phyloP scores from a whole-genome alignment of 2,329 filamentous ascomycete genomes.

The Trichophaea hybrida region DNA sequence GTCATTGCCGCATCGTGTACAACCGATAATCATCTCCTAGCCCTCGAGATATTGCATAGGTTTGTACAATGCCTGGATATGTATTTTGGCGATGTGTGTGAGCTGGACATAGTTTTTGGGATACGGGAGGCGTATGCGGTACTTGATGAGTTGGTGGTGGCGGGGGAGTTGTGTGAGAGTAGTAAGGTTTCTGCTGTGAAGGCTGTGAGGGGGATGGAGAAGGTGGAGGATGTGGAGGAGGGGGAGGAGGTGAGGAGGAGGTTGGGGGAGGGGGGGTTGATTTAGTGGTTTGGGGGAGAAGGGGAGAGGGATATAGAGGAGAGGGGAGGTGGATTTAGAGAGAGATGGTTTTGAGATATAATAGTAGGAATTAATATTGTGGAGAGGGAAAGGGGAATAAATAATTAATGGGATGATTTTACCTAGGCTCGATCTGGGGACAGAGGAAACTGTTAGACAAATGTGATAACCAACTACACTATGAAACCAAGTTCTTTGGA shows the following conservation, averaged over 20 bases:
- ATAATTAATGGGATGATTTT: too few species aligned
- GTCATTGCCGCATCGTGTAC: conserved; percentile 95
- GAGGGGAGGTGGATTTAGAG: not conserved
- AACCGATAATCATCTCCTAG: conserved; percentile 93
- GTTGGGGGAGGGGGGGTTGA: not conserved
- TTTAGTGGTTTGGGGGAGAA: not conserved
- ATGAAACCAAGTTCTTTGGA: too few species aligned
- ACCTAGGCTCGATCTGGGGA: too few species aligned
- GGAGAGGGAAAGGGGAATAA: too few species aligned
- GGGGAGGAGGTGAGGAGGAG: not conserved
- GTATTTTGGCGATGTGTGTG: conserved; percentile 98
- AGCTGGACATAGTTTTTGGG: conserved; percentile 98
- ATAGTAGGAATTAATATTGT: too few species aligned
- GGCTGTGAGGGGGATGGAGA: not conserved
- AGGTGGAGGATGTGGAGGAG: not conserved
- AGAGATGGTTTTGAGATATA: too few species aligned
- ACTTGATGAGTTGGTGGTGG: conserved; percentile 83
- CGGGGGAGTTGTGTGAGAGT: conserved; percentile 94
- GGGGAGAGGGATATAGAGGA: not conserved
- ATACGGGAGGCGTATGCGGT: conserved; percentile 99
- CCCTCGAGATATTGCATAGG: conserved; percentile 92
- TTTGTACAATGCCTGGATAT: conserved; percentile 99
- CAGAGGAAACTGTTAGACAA: too few species aligned
- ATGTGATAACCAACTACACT: too few species aligned
- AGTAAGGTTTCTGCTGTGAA: conserved; percentile 93